Evolutionary conservation across 768 basidiomycete species (phyloP).

Genomic region (Coprinopsis cinerea): DNA sequence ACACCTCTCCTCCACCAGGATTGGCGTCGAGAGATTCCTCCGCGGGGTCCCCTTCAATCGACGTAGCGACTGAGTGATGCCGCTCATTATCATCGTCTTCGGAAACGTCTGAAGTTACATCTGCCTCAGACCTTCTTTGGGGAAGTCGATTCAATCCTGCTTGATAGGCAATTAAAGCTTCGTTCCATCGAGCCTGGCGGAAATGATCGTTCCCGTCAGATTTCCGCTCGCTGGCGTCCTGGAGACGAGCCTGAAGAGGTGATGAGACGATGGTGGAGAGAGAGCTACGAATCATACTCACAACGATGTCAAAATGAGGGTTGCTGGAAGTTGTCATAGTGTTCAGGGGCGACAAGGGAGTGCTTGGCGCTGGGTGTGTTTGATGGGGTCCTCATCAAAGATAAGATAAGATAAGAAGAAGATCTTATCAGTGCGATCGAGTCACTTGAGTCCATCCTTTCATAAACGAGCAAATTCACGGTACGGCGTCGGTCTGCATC

Average conservation of each 20-base stretch:
- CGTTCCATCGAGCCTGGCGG: slow-evolving; percentile 56
- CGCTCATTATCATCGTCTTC: too few relatives aligned
- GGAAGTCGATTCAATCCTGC: slow-evolving; percentile 67
- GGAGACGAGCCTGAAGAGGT: slow-evolving; percentile 10
- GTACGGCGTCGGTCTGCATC: too few relatives aligned
- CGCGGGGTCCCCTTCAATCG: not conserved
- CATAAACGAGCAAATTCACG: too few relatives aligned
- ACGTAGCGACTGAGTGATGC: too few relatives aligned
- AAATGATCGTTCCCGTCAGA: slow-evolving; percentile 72
- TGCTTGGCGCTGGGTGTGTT: too few relatives aligned
- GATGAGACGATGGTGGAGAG: not conserved
- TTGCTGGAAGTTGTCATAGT: not conserved
- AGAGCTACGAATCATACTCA: not conserved
- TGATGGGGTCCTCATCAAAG: not conserved
- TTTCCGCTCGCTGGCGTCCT: slow-evolving; percentile 57
- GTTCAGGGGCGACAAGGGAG: not conserved
- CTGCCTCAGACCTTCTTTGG: slow-evolving; percentile 33
- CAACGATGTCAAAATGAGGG: not conserved
- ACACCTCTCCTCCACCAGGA: slow-evolving; percentile 14
- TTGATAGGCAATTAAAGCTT: slow-evolving; percentile 66
- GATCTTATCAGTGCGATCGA: slow-evolving; percentile 3
- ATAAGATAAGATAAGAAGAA: slow-evolving; percentile 8
- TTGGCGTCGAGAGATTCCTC: not conserved
- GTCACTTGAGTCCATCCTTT: too few relatives aligned
- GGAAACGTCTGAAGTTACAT: too few relatives aligned